Conservation (phyloP, 2,329 filamentous ascomycete species). For the Cytospora piceicola region DNA sequence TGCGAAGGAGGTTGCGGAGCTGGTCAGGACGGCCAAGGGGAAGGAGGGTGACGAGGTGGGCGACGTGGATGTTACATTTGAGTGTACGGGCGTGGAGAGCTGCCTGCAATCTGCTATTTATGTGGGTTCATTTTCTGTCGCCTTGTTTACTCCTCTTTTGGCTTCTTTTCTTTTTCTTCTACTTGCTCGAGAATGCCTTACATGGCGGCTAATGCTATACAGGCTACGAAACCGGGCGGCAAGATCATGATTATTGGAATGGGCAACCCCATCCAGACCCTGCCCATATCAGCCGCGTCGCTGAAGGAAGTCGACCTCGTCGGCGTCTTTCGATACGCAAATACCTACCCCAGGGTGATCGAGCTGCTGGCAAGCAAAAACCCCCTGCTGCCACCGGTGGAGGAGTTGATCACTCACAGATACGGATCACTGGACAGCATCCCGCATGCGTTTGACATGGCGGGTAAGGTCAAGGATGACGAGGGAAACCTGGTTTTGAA, state of each 20-base stretch:
- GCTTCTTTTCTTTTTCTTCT: conserved; percentile 3
- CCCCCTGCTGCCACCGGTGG: conserved; percentile 63
- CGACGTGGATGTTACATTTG: conserved; percentile 71
- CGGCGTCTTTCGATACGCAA: conserved; percentile 74
- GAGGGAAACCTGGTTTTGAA: conserved; percentile 74
- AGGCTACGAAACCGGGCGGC: conserved; percentile 68
- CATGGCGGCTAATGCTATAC: not conserved
- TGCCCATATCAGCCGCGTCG: conserved; percentile 70
- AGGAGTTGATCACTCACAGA: conserved; percentile 71
- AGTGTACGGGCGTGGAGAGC: conserved; percentile 78
- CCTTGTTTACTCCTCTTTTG: not conserved
- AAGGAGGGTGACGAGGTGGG: conserved; percentile 50
- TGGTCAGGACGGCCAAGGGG: conserved; percentile 43
- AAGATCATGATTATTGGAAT: conserved; percentile 73
- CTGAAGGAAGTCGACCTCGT: conserved; percentile 73
- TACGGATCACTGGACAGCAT: conserved; percentile 66
- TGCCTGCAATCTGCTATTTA: conserved; percentile 78
- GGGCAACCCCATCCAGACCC: conserved; percentile 70
- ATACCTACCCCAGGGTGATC: conserved; percentile 68
- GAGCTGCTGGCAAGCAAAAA: conserved; percentile 53
- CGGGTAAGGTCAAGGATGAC: conserved; percentile 70
- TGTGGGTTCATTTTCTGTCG: conserved; percentile 41
- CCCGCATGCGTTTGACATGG: conserved; percentile 73
- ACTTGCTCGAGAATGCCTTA: no score
- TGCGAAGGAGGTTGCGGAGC: conserved; percentile 53